These are phyloP conservation scores for Asterochloris sp. DNA, from an alignment of 139 green algal species.

Conservation along the genomic window DNA sequence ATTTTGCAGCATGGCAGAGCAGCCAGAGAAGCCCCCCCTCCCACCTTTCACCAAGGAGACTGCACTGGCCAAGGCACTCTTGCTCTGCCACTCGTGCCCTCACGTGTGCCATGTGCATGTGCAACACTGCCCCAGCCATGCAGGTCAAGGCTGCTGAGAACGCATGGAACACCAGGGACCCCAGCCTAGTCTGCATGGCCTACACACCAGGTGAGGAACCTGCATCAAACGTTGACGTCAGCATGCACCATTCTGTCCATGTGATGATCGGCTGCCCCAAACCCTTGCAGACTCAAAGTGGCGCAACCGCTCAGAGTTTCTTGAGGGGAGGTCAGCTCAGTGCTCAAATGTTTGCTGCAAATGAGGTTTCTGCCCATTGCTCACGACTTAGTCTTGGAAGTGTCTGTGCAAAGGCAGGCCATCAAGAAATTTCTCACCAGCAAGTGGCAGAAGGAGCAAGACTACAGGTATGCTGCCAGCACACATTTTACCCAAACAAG, in stretches of 20 bases:
- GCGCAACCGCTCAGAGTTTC: constrained; percentile 57
- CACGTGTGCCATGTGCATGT: neutral
- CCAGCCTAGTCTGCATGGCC: constrained; percentile 34
- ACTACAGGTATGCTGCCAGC: constrained; percentile 31
- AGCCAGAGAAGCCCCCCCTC: constrained; percentile 8
- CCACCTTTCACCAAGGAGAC: constrained; percentile 22
- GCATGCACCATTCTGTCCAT: neutral
- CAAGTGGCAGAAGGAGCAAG: constrained; percentile 61
- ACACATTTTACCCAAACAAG: no score
- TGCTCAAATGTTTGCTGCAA: no score
- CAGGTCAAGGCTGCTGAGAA: constrained; percentile 21
- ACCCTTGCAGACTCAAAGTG: constrained; percentile 46
- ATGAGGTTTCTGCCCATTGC: no score
- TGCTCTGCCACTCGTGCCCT: neutral
- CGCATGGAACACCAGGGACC: constrained; percentile 29
- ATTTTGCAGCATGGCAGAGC: no score
- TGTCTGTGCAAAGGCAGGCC: constrained; percentile 14
- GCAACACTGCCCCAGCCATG: neutral
- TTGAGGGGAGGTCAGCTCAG: constrained; percentile 28
- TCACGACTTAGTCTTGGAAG: no score
- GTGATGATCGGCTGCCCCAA: neutral
- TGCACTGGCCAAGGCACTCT: neutral
- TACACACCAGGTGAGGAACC: constrained; percentile 37
- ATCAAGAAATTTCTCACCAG: constrained; percentile 45
- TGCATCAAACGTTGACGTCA: neutral